phyloP scores from a whole-genome alignment of 768 basidiomycete genomes.

The Pleurotus eryngii region DNA sequence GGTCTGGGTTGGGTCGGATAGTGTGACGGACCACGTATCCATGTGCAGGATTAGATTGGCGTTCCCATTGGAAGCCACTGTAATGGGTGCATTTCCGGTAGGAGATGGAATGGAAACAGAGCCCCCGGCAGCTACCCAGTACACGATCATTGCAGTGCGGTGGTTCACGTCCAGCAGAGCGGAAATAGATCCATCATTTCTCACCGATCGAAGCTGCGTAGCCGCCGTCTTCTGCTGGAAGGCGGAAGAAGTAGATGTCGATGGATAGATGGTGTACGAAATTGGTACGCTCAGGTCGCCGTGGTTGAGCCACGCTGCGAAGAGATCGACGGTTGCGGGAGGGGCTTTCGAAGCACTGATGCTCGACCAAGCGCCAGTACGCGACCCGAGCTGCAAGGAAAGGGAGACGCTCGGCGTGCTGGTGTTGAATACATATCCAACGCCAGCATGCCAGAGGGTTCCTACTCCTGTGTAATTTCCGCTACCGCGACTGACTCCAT shows the following conservation, averaged over 20 bases:
- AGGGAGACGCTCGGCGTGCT: constrained; percentile 17
- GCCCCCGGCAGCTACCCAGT: constrained; percentile 40
- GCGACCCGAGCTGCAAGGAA: constrained; percentile 22
- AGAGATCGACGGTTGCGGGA: constrained; percentile 26
- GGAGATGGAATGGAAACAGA: constrained; percentile 29
- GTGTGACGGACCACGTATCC: constrained; percentile 33
- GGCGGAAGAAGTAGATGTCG: constrained; percentile 20
- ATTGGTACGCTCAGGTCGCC: constrained; percentile 19
- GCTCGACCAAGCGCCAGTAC: constrained; percentile 29
- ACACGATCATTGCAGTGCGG: constrained; percentile 35
- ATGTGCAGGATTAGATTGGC: constrained; percentile 29
- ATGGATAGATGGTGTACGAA: constrained; percentile 43
- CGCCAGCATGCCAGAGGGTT: constrained; percentile 31
- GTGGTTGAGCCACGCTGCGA: constrained; percentile 39
- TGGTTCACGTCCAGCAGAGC: constrained; percentile 36
- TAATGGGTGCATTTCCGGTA: constrained; percentile 23
- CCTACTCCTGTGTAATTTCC: constrained; percentile 20
- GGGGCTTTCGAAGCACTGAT: constrained; percentile 28
- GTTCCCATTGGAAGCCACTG: constrained; percentile 30
- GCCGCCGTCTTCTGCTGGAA: constrained; percentile 23
- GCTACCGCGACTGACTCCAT: constrained; percentile 7
- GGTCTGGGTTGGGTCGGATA: constrained; percentile 48
- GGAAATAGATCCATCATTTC: constrained; percentile 32
- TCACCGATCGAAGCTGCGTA: constrained; percentile 24
- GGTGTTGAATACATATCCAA: constrained; percentile 33